phyloP scores from a whole-genome alignment of 2,329 filamentous ascomycete species.

The Ascochyta rabiei region DNA sequence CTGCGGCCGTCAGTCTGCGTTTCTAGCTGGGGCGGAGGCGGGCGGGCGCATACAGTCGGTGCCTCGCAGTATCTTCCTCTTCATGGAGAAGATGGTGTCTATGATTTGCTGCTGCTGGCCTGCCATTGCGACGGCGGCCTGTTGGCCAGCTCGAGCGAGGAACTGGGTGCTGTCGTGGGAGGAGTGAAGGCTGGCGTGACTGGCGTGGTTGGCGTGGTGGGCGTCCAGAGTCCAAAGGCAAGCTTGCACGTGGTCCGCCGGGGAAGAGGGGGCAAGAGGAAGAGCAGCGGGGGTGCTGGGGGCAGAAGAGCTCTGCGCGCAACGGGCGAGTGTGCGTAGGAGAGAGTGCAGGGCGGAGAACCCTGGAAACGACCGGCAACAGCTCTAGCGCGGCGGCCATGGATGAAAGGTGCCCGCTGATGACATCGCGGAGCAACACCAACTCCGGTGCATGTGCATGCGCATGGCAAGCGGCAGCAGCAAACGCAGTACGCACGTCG shows the following conservation, averaged over 20 bases:
- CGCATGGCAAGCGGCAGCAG: conserved; percentile 10
- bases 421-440: conserved; percentile 8
- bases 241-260: not conserved
- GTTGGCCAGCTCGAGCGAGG: conserved; percentile 23
- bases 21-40: not conserved
- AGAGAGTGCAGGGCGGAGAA: conserved; percentile 10
- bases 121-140: conserved; percentile 40
- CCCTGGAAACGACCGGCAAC: conserved; percentile 14
- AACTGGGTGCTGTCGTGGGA: conserved; percentile 11
- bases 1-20: conserved; percentile 53
- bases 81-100: conserved; percentile 50
- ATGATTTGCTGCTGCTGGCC: conserved; percentile 50
- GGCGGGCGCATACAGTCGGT: conserved; percentile 40
- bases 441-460: conserved; percentile 5
- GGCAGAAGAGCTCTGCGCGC: conserved; percentile 6
- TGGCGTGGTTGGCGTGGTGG: not conserved
- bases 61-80: conserved; percentile 42
- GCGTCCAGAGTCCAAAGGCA: not conserved
- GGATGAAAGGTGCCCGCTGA: conserved; percentile 6
- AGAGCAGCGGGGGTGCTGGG: not conserved
- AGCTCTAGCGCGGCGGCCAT: conserved; percentile 14
- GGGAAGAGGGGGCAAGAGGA: not conserved
- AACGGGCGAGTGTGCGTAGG: conserved; percentile 6
- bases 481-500: conserved; percentile 1
- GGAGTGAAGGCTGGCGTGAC: not conserved